A percentile compares a stretch with the other conserved stretches of the same genome.
Conservation (phyloP, 2,329 filamentous ascomycete species). For the Ceratocystis huliohia region DNA sequence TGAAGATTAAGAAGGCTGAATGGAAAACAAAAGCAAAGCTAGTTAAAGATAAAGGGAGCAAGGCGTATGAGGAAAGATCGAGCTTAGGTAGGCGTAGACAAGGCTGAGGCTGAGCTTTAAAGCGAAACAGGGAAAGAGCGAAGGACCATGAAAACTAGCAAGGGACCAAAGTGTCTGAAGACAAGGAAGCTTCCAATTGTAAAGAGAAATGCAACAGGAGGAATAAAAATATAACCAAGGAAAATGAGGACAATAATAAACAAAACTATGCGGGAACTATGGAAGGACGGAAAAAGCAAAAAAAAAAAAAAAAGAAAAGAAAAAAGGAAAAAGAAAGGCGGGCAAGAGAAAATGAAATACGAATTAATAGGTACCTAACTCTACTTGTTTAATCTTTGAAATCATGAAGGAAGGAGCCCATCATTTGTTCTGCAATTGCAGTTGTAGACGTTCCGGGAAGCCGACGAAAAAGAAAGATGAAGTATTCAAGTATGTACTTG, state of each 20-base stretch:
- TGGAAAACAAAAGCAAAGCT: background rate
- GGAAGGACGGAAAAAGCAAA: background rate
- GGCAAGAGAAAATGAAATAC: background rate
- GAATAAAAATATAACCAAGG: background rate
- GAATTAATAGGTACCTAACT: background rate
- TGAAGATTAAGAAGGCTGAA: background rate
- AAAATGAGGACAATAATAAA: background rate
- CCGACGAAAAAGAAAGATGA: background rate
- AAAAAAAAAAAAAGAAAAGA: background rate
- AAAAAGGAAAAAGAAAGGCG: background rate
- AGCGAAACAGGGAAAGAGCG: background rate
- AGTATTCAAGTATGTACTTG: background rate
- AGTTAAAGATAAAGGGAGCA: background rate
- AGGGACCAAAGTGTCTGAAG: background rate
- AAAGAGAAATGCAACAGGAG: background rate
- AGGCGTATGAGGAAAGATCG: background rate
- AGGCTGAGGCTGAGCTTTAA: conserved; percentile 1
- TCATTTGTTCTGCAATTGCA: background rate
- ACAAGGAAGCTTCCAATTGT: background rate
- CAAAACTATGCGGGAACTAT: too few species aligned
- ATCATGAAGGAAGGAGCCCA: background rate
- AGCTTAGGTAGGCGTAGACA: background rate
- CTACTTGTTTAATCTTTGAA: background rate
- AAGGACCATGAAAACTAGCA: background rate
- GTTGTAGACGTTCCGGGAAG: background rate